Percentiles rank a stretch among this genome's conserved stretches.
These are phyloP conservation scores for Dysphania ambrosioides DNA, from an alignment of 148 eudicot species.

Conservation along the genomic window DNA sequence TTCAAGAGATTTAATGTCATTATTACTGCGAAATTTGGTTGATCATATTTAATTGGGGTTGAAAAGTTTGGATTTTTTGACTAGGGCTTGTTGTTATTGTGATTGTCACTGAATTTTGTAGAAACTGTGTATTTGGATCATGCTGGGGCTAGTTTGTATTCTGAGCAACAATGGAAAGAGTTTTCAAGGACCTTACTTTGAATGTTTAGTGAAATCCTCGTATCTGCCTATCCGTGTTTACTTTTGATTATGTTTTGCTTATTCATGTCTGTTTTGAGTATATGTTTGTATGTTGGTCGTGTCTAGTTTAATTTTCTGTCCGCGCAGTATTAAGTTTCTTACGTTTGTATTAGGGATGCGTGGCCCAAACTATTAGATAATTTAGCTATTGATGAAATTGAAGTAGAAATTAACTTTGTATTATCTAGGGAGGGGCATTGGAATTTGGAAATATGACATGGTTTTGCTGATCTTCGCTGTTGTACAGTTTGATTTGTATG, in stretches of 20 bases:
- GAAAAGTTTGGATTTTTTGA: background rate
- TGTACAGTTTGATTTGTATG: no score
- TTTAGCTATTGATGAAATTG: background rate
- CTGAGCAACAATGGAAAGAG: constrained; percentile 85
- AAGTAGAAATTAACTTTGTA: background rate
- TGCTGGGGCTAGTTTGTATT: constrained; percentile 94
- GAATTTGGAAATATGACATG: no score
- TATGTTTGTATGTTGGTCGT: constrained; percentile 1
- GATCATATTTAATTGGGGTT: background rate
- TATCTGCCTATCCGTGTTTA: constrained; percentile 38
- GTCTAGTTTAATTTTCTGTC: background rate
- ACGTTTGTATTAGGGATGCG: background rate
- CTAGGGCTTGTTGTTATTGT: background rate
- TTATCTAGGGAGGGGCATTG: no score
- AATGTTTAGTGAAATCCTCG: constrained; percentile 88
- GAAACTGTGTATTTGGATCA: constrained; percentile 86
- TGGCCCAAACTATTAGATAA: background rate
- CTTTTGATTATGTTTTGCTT: background rate
- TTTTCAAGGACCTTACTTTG: constrained; percentile 66
- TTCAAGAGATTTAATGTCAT: constrained; percentile 65
- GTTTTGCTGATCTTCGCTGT: no score
- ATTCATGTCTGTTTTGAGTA: background rate
- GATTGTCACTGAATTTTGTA: constrained; percentile 29
- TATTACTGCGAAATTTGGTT: no score
- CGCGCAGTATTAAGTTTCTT: background rate